Percentiles rank a stretch among this genome's conserved stretches.
These are phyloP conservation scores for Cymbopogon citratus DNA, from an alignment of 176 grass and related monocot species.

Conservation along the genomic window DNA sequence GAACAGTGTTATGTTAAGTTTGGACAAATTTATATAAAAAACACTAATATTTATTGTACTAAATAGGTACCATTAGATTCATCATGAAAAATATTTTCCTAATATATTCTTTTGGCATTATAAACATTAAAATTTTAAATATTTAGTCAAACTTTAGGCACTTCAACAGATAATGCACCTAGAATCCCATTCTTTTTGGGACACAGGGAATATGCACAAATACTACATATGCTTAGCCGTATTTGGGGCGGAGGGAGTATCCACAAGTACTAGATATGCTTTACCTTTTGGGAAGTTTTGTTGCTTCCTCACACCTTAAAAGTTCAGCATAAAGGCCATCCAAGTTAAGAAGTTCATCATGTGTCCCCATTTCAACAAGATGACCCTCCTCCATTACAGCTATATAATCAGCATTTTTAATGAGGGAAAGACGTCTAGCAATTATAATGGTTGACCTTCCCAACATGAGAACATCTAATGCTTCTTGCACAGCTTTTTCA, in stretches of 20 bases:
- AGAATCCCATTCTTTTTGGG: too few relatives aligned
- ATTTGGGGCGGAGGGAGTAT: not conserved
- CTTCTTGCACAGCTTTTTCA: conserved; percentile 93
- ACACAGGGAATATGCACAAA: not conserved
- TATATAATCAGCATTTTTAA: conserved; percentile 98
- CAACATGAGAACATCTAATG: conserved; percentile 98
- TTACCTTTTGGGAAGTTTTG: conserved; percentile 96
- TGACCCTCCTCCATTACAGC: conserved; percentile 99
- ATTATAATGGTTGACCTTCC: conserved; percentile 99
- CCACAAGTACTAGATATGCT: not conserved
- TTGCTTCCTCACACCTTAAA: conserved; percentile 95
- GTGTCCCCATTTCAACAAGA: conserved; percentile 99
- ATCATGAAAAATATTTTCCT: too few relatives aligned
- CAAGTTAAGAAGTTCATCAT: conserved; percentile 87
- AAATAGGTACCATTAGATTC: too few relatives aligned
- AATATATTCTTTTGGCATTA: too few relatives aligned
- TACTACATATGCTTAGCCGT: not conserved
- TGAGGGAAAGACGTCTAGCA: conserved; percentile 90
- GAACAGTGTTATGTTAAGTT: too few relatives aligned
- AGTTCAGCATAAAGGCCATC: conserved; percentile 96
- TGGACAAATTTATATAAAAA: too few relatives aligned
- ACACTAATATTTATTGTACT: too few relatives aligned
- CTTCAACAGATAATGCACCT: too few relatives aligned
- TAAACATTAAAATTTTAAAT: too few relatives aligned
- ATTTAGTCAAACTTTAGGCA: too few relatives aligned